Conservation (phyloP, 2,329 filamentous ascomycete species). For the Ophiocordyceps australis region DNA sequence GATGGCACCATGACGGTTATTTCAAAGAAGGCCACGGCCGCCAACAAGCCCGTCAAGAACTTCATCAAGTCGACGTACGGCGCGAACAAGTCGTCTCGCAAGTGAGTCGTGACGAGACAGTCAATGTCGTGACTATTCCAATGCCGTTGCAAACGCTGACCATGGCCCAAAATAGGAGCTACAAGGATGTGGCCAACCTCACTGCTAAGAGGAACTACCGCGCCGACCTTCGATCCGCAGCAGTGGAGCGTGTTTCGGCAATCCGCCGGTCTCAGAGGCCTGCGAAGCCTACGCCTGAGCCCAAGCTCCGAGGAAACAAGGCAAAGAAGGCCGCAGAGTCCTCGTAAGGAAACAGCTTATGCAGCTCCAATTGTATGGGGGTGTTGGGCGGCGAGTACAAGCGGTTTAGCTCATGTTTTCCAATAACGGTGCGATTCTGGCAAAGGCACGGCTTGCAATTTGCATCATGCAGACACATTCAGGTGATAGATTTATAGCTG, state of each 20-base stretch:
- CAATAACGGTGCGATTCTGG: too few species aligned
- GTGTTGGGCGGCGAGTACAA: too few species aligned
- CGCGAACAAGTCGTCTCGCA: conserved; percentile 57
- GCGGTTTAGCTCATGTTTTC: too few species aligned
- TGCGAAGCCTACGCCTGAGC: conserved; percentile 56
- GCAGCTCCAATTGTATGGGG: too few species aligned
- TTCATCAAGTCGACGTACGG: conserved; percentile 50
- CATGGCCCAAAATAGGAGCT: conserved; percentile 42
- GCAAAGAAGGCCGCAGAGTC: conserved; percentile 48
- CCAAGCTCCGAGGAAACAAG: conserved; percentile 65
- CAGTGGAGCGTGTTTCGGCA: conserved; percentile 74
- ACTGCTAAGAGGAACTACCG: conserved; percentile 78
- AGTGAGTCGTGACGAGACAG: conserved; percentile 19
- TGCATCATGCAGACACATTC: too few species aligned
- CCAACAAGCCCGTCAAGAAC: conserved; percentile 55
- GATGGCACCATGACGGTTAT: conserved; percentile 66
- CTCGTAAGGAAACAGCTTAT: too few species aligned
- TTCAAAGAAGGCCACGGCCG: conserved; percentile 64
- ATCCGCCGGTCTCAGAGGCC: conserved; percentile 63
- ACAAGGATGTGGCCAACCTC: conserved; percentile 69
- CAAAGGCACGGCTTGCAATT: too few species aligned
- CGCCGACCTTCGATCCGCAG: conserved; percentile 54
- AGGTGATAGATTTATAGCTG: too few species aligned
- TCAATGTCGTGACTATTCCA: too few species aligned
- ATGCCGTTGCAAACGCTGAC: conserved; percentile 5